Evolutionary conservation across 805 yeast species (phyloP).

Genomic region (Hanseniaspora nectarophila): DNA sequence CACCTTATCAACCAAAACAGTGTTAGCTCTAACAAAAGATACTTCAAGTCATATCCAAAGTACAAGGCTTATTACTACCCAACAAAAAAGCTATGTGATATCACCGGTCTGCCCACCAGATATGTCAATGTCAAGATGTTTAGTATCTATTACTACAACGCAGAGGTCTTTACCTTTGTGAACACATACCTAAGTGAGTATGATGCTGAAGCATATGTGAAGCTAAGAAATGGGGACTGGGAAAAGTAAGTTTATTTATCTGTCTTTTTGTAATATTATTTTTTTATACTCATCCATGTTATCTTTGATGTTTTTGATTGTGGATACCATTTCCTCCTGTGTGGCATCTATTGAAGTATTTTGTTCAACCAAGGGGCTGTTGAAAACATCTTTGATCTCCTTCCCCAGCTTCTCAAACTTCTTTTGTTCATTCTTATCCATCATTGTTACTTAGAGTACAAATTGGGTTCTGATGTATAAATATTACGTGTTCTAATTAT

Average conservation of each 20-base stretch:
- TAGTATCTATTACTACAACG: slow-evolving; percentile 4
- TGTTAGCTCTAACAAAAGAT: slow-evolving; percentile 34
- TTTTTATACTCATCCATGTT: not conserved
- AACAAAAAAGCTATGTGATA: slow-evolving; percentile 74
- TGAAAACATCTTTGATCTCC: not conserved
- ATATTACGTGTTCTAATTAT: too few species aligned
- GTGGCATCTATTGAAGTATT: too few species aligned
- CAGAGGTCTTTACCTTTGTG: slow-evolving; percentile 9
- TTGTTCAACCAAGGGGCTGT: not conserved
- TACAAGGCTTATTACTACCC: slow-evolving; percentile 35
- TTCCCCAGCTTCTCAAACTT: not conserved
- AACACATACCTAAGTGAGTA: slow-evolving; percentile 8
- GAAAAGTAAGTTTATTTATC: too few species aligned
- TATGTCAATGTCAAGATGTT: slow-evolving; percentile 6
- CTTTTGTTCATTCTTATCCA: not conserved
- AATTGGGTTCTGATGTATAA: too few species aligned
- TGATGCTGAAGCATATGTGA: slow-evolving; percentile 13
- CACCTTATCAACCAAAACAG: not conserved
- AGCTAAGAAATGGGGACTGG: slow-evolving; percentile 7
- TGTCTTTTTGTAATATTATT: not conserved
- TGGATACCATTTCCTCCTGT: not conserved
- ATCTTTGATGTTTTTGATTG: not conserved
- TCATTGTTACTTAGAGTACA: too few species aligned
- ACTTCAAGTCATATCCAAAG: slow-evolving; percentile 32
- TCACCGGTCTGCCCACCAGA: slow-evolving; percentile 73